Evolutionary conservation across 129 eudicot species (phyloP), one percentile per base, ranked within the genome.

Genomic region (Oenanthe sinensis): DNA sequence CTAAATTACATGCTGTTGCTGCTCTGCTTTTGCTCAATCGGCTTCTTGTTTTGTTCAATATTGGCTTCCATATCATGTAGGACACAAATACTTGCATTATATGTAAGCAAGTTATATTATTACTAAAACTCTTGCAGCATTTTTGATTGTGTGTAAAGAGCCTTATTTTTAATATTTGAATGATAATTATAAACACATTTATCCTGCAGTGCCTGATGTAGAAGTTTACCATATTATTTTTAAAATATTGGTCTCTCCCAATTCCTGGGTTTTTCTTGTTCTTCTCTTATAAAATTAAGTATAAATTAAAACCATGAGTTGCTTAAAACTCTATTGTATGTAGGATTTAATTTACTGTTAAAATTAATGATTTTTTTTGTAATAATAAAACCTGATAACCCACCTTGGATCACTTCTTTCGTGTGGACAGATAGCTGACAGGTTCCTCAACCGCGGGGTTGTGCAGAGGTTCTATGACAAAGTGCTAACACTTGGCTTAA

Each of bases 401-500:
- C 58, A 26, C 43, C 4, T 45, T 74, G 6, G 36, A 24, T 12
- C 22, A 26, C 50, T 70, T 79, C 39, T 36, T 73, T 13, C 8
- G 54, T 77, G 77, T 85, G 86, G 77, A 3, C 90, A 96, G 99
- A 89, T 96, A 2, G 86, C 97, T 84, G 90, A 90, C 87, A 89
- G 97, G 80, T 92, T 86, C 75, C 91, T 96, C 50, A 84, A 87
- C 54, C 93, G 99, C 58, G 87, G 87, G 83, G 82, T 65, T 75
- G 88, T 87, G 75, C 99, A 92, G 80, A 87, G 87, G 82, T 60
- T 90, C 78, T 96, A 96, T 44, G 90, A 89, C 87, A 88, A 85
- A 90, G 93, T 88, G 78, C 85, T 96, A 79, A 78, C 95, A 33
- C 71, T 84, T 80, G 99, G 99, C 75, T 84, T 96, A 77, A 89